Conservation (phyloP, 148 eudicot genomes). For the Chenopodium suecicum region DNA sequence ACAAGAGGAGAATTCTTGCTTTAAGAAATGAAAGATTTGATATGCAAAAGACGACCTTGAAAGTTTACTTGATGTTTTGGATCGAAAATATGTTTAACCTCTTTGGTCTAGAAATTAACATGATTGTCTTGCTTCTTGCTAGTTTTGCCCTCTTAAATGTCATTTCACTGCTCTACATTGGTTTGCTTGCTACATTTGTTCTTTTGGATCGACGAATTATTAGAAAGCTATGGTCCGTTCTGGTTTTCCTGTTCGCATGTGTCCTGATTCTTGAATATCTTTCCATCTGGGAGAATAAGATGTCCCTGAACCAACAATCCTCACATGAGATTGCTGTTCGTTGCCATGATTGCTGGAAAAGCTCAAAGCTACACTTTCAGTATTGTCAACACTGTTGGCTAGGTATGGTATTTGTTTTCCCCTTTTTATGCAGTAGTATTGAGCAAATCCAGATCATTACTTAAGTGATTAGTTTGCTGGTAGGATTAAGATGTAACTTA, state of each 20-base stretch:
- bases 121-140: conserved; percentile 85
- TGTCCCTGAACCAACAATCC: conserved; percentile 35
- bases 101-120: conserved; percentile 94
- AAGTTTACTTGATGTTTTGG: conserved; percentile 92
- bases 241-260: conserved; percentile 75
- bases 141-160: conserved; percentile 89
- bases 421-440: neutral
- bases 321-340: conserved; percentile 36
- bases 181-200: conserved; percentile 79
- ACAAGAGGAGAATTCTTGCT: conserved; percentile 67
- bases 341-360: conserved; percentile 92
- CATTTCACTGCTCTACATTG: conserved; percentile 79
- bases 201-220: conserved; percentile 72
- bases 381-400: conserved; percentile 87
- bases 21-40: conserved; percentile 88
- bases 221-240: conserved; percentile 70
- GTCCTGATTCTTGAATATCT: conserved; percentile 79
- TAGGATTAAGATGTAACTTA: neutral
- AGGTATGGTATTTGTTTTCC: conserved; percentile 46
- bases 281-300: conserved; percentile 68
- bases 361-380: conserved; percentile 55
- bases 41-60: conserved; percentile 75
- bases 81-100: conserved; percentile 90
- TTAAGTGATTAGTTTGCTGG: neutral
- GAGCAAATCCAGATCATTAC: neutral